Conservation (phyloP, 2,329 filamentous ascomycete genomes). For the Apiospora hydei region DNA sequence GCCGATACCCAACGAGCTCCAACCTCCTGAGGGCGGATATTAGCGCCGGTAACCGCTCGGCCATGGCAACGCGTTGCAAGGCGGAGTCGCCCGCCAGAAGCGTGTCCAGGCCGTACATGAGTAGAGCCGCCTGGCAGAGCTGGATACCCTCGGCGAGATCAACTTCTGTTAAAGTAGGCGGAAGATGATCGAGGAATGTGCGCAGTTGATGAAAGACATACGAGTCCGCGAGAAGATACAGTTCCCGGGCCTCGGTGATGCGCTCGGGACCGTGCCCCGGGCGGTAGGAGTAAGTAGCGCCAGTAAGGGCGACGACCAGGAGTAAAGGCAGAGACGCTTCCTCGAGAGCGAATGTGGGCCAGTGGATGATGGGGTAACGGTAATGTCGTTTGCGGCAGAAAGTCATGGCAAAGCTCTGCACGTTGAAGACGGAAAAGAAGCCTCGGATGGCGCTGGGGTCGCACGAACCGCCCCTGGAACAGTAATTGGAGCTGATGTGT, state of each 20-base stretch:
- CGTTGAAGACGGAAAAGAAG: conserved; percentile 25
- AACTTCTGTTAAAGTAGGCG: not conserved
- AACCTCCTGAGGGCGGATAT: not conserved
- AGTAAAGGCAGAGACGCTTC: conserved; percentile 26
- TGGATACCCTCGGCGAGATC: not conserved
- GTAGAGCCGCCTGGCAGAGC: conserved; percentile 27
- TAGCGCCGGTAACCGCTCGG: not conserved
- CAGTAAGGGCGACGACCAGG: conserved; percentile 26
- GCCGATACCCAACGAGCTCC: not conserved
- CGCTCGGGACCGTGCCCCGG: conserved; percentile 22
- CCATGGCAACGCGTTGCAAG: conserved; percentile 18
- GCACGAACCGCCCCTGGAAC: not conserved
- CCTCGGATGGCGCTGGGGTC: not conserved
- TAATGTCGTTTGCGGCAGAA: conserved; percentile 29
- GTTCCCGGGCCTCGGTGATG: conserved; percentile 22
- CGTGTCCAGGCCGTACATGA: conserved; percentile 27
- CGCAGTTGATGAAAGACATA: conserved; percentile 22
- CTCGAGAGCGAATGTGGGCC: conserved; percentile 27
- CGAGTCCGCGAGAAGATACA: conserved; percentile 27
- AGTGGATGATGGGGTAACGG: conserved; percentile 27
- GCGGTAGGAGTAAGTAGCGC: conserved; percentile 27
- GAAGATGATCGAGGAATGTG: not conserved
- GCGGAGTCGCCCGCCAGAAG: conserved; percentile 24
- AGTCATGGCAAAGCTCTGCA: conserved; percentile 23
- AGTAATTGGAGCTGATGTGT: not conserved